Base-by-base conservation (phyloP, 2,329 filamentous ascomycete species). In the Didymella pinodella region DNA sequence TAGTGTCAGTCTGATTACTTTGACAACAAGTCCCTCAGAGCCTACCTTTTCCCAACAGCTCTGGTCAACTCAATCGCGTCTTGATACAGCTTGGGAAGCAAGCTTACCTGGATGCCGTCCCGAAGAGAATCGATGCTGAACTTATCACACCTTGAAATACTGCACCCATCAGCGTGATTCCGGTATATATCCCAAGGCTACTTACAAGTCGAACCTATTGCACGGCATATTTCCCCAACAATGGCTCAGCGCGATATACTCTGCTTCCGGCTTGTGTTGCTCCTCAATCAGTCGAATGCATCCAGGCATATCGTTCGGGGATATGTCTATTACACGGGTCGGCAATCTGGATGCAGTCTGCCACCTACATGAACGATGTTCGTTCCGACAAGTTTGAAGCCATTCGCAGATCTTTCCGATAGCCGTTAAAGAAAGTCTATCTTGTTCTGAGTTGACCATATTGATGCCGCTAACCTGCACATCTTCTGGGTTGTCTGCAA, bases 171-270 rank as follows among this genome's bases (percentile, higher is more conserved):
- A 55, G 29, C n/a, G 28, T 14, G 14, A 1, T 14, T 4, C 14
- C 3, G 11, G 7, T 29, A 2, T 12, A 7, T 6, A 16, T 4
- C 22, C 8, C 6, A 11, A 5, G 16, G 8, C 12, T 18, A 45
- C 57, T 52, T 18, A 60, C 57, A 60, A 28, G 12, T 60, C 52
- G 14, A 31, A 20, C 3, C 47, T 50, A 20, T 59, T 55, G 6
- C 22, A 36, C 2, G 52, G 52, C 48, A 56, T 60, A 2, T 38
- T 48, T 3, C 62, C 62, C 62, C 62, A 64, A n/a, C 59, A 62
- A 32, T 64, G 62, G 34, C 62, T 64, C 1, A 64, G 45, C 28
- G 57, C 44, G 32, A 56, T 22, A 26, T 56, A 60, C 7, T 60
- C 40, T 3, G 22, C 54, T 4, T 26, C 26, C n/a, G 32, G 6